Base-by-base conservation (phyloP, 1,139 yeast genomes). In the Chernovozyma aurita region DNA sequence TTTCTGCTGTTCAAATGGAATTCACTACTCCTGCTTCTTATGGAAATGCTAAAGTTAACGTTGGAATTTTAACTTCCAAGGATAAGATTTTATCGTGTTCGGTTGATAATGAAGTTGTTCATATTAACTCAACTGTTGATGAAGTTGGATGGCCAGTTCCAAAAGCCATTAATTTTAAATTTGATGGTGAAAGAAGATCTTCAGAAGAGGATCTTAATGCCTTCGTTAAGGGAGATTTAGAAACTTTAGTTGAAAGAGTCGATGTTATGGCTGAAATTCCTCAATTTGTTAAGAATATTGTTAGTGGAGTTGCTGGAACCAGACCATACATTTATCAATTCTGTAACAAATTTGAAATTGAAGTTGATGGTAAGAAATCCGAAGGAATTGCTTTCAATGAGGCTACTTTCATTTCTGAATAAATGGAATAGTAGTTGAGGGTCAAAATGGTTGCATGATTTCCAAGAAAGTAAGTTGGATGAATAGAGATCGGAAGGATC, bases 181-280 rank as follows among this genome's bases (percentile, higher is more conserved):
- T 65, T 39, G 83, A 87, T 40, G 62, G 70, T 18, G 63, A 63
- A 36, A 49, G 68, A 57, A 35, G 58, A 63, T n/a, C 33, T 3
- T n/a, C 27, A 17, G 29, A 38, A 15, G 48, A 57, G 61, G 48
- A 47, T 22, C 56, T 59, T 28, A 58, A 54, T 20, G 78, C 72
- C 29, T 54, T 55, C 13, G 73, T 81, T 25, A 55, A 53, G 29
- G 90, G 88, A 39, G 64, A 68, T 13, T 70, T 90, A 47, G 59
- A 58, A 17, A 62, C 71, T 35, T 63, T 85, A 48, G 80, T 86
- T 37, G 97, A 87, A 65, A 79, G 97, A 55, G 90, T 92, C 39
- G 98, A 92, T 62, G 97, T 92, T 43, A 88, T 92, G 97, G 88
- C 92, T 30, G 98, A 92, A 65, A 83, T 92, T 43, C 98, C 98